A percentile compares a stretch with the other conserved stretches of the same genome.
phyloP scores from a whole-genome alignment of 2,329 filamentous ascomycete genomes.

The Calycina marina region DNA sequence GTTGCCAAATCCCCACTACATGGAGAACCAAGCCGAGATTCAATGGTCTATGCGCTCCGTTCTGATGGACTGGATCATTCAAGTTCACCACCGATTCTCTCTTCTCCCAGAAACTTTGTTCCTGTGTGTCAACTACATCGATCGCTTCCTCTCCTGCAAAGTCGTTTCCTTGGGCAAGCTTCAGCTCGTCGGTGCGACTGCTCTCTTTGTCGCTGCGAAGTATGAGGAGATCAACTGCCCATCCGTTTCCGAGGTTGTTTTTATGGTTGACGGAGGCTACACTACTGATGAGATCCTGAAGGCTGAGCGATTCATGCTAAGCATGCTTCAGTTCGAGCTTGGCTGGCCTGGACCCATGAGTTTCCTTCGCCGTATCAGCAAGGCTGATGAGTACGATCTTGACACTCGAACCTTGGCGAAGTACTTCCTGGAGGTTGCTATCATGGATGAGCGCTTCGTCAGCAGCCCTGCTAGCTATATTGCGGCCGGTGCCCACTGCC shows the following conservation, averaged over 20 bases:
- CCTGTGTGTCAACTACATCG: conserved; percentile 90
- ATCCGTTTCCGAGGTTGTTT: conserved; percentile 87
- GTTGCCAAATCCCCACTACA: conserved; percentile 83
- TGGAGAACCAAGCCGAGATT: conserved; percentile 94
- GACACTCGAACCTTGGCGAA: conserved; percentile 93
- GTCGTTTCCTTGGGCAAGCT: conserved; percentile 89
- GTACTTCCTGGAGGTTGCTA: conserved; percentile 90
- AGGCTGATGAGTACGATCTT: conserved; percentile 93
- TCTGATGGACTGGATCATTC: conserved; percentile 94
- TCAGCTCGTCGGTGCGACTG: conserved; percentile 89
- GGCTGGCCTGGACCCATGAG: conserved; percentile 99
- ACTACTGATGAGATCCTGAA: conserved; percentile 85
- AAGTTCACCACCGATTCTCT: conserved; percentile 84
- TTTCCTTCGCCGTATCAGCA: conserved; percentile 91
- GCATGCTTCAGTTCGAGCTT: conserved; percentile 87
- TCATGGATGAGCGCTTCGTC: conserved; percentile 97
- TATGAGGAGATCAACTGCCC: conserved; percentile 99
- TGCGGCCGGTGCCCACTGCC: conserved; percentile 81
- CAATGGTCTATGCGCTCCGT: conserved; percentile 98
- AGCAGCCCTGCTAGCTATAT: conserved; percentile 80
- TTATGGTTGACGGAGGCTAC: conserved; percentile 94
- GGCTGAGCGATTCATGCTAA: conserved; percentile 96
- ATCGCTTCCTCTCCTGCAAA: conserved; percentile 89
- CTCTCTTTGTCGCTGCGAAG: conserved; percentile 90
- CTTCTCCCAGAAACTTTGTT: conserved; percentile 91